Evolutionary conservation across 2,329 filamentous ascomycete species (phyloP).

Genomic region (Pestalotiopsis sp.): DNA sequence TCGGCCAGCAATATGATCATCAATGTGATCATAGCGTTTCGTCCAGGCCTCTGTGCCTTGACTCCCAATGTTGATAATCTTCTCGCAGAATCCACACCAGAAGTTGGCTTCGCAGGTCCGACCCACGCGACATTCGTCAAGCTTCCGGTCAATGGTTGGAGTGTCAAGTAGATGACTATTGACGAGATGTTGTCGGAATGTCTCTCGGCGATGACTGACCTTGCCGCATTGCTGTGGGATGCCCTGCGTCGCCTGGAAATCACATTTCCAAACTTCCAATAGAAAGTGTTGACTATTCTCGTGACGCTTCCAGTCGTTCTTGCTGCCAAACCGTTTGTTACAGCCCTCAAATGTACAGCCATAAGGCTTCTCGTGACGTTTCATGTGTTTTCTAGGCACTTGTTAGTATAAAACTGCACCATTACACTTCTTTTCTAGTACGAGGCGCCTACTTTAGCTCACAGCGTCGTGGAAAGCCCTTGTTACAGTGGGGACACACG

Average conservation of each 20-base stretch:
- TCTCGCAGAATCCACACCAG: constrained; percentile 85
- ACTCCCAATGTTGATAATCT: constrained; percentile 53
- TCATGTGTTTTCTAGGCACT: constrained; percentile 72
- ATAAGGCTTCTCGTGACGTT: constrained; percentile 80
- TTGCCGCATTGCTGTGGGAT: constrained; percentile 51
- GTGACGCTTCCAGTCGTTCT: constrained; percentile 93
- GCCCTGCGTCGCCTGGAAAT: constrained; percentile 33
- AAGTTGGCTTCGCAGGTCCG: constrained; percentile 66
- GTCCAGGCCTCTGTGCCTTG: constrained; percentile 58
- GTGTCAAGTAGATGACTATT: constrained; percentile 46
- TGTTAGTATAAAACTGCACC: constrained; percentile 21
- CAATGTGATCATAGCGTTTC: constrained; percentile 70
- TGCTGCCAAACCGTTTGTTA: constrained; percentile 79
- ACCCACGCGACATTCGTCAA: constrained; percentile 62
- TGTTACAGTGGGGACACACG: constrained; percentile 45
- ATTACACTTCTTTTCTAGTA: not conserved
- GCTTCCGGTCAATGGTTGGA: constrained; percentile 39
- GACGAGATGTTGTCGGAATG: constrained; percentile 64
- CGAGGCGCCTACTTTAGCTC: constrained; percentile 55
- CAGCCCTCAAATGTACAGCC: constrained; percentile 76
- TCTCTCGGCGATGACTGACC: constrained; percentile 58
- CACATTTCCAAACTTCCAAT: constrained; percentile 72
- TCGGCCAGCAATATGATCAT: constrained; percentile 66
- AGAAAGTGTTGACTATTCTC: constrained; percentile 79
- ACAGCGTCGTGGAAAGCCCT: constrained; percentile 50